phyloP scores from a whole-genome alignment of 2,329 filamentous ascomycete species.

The Colletotrichum siamense region DNA sequence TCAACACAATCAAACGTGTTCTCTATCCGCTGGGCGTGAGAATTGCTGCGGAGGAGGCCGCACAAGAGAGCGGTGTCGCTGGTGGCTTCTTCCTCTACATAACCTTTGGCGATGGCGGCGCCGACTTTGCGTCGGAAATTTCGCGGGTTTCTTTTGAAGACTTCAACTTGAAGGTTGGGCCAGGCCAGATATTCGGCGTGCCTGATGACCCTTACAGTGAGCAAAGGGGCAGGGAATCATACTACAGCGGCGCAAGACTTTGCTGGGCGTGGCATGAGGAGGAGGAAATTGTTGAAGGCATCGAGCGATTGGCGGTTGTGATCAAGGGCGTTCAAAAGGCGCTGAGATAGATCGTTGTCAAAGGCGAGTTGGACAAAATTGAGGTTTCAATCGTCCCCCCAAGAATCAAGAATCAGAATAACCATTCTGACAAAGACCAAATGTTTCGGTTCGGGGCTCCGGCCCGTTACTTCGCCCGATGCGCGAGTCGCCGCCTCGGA shows the following conservation, averaged over 20 bases:
- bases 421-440: background rate
- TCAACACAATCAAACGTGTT: background rate
- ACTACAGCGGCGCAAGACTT: constrained; percentile 56
- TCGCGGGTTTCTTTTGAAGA: constrained; percentile 51
- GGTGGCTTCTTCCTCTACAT: constrained; percentile 74
- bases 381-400: background rate
- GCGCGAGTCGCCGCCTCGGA: background rate
- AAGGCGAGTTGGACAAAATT: background rate
- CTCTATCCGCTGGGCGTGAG: constrained; percentile 32
- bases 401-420: background rate
- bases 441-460: background rate
- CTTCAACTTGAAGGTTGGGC: constrained; percentile 59
- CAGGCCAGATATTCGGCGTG: constrained; percentile 61
- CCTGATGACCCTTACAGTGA: constrained; percentile 33
- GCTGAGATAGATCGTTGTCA: background rate
- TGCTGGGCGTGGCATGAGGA: constrained; percentile 78
- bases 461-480: background rate
- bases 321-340: background rate
- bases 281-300: constrained; percentile 69
- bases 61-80: background rate
- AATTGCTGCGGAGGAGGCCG: constrained; percentile 33
- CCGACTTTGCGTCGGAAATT: constrained; percentile 49
- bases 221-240: constrained; percentile 21
- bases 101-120: constrained; percentile 46
- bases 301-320: constrained; percentile 59